Percentiles rank a stretch among this genome's conserved stretches.
phyloP scores from a whole-genome alignment of 2,329 filamentous ascomycete species.

The Stemphylium vesicarium region DNA sequence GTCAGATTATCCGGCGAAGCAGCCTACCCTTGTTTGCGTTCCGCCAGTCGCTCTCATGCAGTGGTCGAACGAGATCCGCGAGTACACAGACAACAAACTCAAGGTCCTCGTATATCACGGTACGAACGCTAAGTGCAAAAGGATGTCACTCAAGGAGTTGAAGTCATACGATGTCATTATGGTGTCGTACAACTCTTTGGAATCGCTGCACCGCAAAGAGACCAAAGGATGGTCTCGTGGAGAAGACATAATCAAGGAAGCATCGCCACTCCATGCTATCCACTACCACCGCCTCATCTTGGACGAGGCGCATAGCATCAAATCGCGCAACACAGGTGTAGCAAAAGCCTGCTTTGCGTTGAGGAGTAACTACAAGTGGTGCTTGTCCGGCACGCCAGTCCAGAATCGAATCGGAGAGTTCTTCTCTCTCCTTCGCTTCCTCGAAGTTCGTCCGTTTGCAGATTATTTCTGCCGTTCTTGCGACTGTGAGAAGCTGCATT shows the following conservation, averaged over 20 bases:
- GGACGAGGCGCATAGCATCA: slow-evolving; percentile 96
- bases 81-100: slow-evolving; percentile 83
- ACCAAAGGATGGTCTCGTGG: slow-evolving; percentile 87
- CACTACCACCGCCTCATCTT: slow-evolving; percentile 90
- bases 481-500: slow-evolving; percentile 79
- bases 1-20: slow-evolving; percentile 88
- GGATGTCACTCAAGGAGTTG: slow-evolving; percentile 74
- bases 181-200: slow-evolving; percentile 92
- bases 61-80: slow-evolving; percentile 69
- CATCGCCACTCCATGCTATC: slow-evolving; percentile 78
- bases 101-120: slow-evolving; percentile 92
- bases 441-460: slow-evolving; percentile 86
- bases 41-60: slow-evolving; percentile 96
- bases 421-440: slow-evolving; percentile 90
- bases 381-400: slow-evolving; percentile 89
- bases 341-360: slow-evolving; percentile 95
- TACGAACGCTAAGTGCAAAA: slow-evolving; percentile 82
- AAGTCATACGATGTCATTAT: slow-evolving; percentile 91
- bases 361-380: slow-evolving; percentile 90
- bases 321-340: slow-evolving; percentile 84
- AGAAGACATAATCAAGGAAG: slow-evolving; percentile 79
- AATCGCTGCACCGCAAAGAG: slow-evolving; percentile 91
- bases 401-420: slow-evolving; percentile 98
- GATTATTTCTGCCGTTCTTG: slow-evolving; percentile 94
- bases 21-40: slow-evolving; percentile 85